Evolutionary conservation across 345 rosid genomes (phyloP).

Genomic region (Linum tenue): DNA sequence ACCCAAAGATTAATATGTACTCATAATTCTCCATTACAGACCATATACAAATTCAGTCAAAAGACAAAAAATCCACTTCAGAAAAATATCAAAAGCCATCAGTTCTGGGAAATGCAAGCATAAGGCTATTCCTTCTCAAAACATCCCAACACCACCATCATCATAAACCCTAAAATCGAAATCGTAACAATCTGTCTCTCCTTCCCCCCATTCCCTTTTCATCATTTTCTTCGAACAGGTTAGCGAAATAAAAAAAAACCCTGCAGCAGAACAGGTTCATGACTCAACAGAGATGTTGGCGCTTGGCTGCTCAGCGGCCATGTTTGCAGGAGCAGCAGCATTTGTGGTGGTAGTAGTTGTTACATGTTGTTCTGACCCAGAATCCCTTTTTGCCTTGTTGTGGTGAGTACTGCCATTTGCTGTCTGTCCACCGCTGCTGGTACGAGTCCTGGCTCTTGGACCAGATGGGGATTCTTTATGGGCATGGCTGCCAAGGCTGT

Average conservation of each 20-base stretch:
- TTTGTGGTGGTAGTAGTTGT: not conserved
- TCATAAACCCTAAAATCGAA: not conserved
- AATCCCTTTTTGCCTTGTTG: constrained; percentile 33
- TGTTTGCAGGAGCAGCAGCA: constrained; percentile 33
- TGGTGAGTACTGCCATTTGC: constrained; percentile 24
- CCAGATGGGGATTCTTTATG: constrained; percentile 26
- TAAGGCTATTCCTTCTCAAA: too few species aligned
- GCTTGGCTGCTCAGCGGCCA: constrained; percentile 16
- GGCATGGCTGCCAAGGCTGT: constrained; percentile 41
- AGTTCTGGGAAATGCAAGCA: not conserved
- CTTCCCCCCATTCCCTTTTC: too few species aligned
- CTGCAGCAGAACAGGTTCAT: constrained; percentile 19
- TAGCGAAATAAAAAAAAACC: not conserved
- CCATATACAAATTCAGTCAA: not conserved
- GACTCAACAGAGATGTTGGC: constrained; percentile 31
- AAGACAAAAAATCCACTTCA: not conserved
- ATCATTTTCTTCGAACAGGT: not conserved
- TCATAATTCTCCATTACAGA: not conserved
- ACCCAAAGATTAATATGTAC: not conserved
- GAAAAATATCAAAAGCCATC: not conserved
- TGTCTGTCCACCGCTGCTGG: constrained; percentile 17
- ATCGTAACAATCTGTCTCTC: not conserved
- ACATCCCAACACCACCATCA: not conserved
- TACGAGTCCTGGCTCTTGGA: constrained; percentile 25
- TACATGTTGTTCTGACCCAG: constrained; percentile 29